Conservation (phyloP, 768 basidiomycete species). For the Russula brevipes region DNA sequence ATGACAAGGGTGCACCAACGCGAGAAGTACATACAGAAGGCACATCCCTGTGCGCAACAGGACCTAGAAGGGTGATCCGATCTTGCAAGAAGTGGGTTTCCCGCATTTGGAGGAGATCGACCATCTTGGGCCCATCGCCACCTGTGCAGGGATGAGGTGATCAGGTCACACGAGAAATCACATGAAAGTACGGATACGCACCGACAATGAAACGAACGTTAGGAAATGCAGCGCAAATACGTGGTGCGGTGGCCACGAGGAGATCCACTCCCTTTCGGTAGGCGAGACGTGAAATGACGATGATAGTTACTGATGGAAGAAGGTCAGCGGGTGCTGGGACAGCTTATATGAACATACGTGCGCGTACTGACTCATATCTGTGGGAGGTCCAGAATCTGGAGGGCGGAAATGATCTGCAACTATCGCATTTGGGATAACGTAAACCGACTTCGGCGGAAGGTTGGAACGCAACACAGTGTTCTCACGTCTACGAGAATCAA, state of each 20-base stretch:
- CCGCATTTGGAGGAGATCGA: slow-evolving; percentile 92
- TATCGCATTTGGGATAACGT: slow-evolving; percentile 92
- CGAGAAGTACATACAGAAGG: slow-evolving; percentile 41
- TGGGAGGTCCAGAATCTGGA: slow-evolving; percentile 37
- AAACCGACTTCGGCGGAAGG: slow-evolving; percentile 55
- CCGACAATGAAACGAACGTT: slow-evolving; percentile 88
- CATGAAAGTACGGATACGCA: slow-evolving; percentile 31
- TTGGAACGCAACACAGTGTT: slow-evolving; percentile 89
- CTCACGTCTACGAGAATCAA: slow-evolving; percentile 67
- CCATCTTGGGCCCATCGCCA: slow-evolving; percentile 92
- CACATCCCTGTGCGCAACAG: slow-evolving; percentile 79
- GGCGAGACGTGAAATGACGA: slow-evolving; percentile 83
- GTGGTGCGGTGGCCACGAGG: slow-evolving; percentile 85
- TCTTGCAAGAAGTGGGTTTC: slow-evolving; percentile 89
- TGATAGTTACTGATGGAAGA: slow-evolving; percentile 69
- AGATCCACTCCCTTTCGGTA: slow-evolving; percentile 97
- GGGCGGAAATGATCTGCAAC: slow-evolving; percentile 85
- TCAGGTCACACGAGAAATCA: background rate
- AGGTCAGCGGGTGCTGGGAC: background rate
- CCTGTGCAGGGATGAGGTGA: slow-evolving; percentile 41
- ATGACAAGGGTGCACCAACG: background rate
- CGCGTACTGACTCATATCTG: slow-evolving; percentile 51
- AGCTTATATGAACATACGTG: background rate
- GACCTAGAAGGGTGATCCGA: slow-evolving; percentile 83
- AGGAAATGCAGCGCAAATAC: slow-evolving; percentile 79